Base-by-base conservation (phyloP, 164 flowering plant species). In the Vitis amurensis region DNA sequence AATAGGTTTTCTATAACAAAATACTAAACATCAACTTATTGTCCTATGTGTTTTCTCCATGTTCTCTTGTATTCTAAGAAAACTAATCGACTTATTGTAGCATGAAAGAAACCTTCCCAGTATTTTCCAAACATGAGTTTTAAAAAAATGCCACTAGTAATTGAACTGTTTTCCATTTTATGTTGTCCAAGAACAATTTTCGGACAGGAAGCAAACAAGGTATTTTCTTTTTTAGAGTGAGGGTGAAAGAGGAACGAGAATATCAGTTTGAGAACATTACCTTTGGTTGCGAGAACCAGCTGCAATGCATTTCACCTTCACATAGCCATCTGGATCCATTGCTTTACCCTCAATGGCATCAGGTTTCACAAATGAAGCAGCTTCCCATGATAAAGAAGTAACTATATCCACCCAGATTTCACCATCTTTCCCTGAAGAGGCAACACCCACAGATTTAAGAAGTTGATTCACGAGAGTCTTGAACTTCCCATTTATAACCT, bases 281-380 rank as follows among this genome's bases (percentile, higher is more conserved):
- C 99, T 93, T 85, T 93, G 81, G 55, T 71, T 79, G 37, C 80
- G 84, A 66, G 85, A 76, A 74, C 97, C 97, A 71, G 91, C 81
- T 52, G 93, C 91, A 72, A 93, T 77, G 78, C 98, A 96, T 78
- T 96, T 96, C 71, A 96, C 88, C 87, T 96, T 96, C 76, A 96
- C 86, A 81, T 86, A 85, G 67, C 85, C 84, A 70, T 83, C 81
- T 11, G 87, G 93, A 81, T 89, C 92, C 86, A 88, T 79, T 62
- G 85, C 80, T 69, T 85, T 90, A 23, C 88, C 87, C 66, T 81
- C 88, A 70, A 59, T 58, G 19, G 87, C 78, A 68, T 79, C 91
- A 68, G 89, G 93, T 79, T 84, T 93, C 69, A 93, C 76, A 79
- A 86, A 88, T 47, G 74, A 77, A 50, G 97, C 98, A 71, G 99